These are phyloP conservation scores for Neonectria coccinea DNA, from an alignment of 2,329 filamentous ascomycete genomes.

Conservation along the genomic window DNA sequence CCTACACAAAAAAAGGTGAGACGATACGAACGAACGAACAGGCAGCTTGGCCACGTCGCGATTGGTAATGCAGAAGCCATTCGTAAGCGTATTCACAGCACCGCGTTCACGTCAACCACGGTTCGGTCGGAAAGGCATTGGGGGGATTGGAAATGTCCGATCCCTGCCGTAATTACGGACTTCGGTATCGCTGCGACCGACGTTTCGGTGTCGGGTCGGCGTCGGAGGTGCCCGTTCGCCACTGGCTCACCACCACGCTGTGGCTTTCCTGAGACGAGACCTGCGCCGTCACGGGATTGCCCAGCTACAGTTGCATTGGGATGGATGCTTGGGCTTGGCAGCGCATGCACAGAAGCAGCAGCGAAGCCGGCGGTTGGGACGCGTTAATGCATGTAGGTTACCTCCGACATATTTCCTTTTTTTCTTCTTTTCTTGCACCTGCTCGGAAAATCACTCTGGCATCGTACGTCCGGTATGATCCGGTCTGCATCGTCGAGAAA, in stretches of 20 bases:
- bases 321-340: not conserved
- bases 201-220: conserved; percentile 16
- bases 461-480: conserved; percentile 24
- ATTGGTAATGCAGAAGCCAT: not conserved
- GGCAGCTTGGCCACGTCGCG: not conserved
- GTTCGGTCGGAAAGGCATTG: conserved; percentile 7
- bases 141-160: conserved; percentile 34
- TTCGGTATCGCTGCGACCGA: conserved; percentile 26
- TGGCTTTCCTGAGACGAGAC: not conserved
- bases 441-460: not conserved
- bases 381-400: not conserved
- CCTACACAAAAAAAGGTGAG: not conserved
- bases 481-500: conserved; percentile 34
- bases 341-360: not conserved
- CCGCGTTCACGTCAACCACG: not conserved
- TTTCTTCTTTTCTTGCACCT: not conserved
- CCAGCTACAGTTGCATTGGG: not conserved
- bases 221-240: conserved; percentile 31
- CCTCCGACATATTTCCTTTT: not conserved
- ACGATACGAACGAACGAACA: not conserved
- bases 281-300: not conserved
- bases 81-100: not conserved
- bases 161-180: conserved; percentile 42
- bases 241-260: not conserved
- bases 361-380: not conserved